Evolutionary conservation across 2,329 filamentous ascomycete genomes (phyloP).

Genomic region (Cladobotryum protrusum): DNA sequence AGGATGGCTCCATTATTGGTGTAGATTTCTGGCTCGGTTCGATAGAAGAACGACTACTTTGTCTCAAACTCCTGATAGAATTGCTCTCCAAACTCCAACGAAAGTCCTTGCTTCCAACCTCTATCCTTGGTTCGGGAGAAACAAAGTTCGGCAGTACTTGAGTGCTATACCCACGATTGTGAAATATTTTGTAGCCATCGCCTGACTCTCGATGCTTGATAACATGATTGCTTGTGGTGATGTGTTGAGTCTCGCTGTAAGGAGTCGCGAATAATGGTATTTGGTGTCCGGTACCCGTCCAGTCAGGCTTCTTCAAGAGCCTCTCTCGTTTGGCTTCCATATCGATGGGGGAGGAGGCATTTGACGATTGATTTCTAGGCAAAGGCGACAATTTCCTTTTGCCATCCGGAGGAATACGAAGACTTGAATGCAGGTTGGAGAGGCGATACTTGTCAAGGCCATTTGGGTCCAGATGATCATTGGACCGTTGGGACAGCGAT

Average conservation of each 20-base stretch:
- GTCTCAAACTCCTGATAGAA: slow-evolving; percentile 18
- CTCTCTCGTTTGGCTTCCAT: slow-evolving; percentile 19
- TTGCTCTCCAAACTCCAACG: slow-evolving; percentile 24
- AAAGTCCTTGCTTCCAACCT: slow-evolving; percentile 23
- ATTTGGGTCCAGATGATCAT: too few species aligned
- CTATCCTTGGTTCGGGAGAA: slow-evolving; percentile 14
- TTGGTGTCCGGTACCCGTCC: slow-evolving; percentile 27
- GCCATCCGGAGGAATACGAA: background rate
- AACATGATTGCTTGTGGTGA: too few species aligned
- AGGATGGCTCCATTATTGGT: too few species aligned
- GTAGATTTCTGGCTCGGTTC: too few species aligned
- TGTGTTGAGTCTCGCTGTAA: background rate
- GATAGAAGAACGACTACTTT: background rate
- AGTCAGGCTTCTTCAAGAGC: slow-evolving; percentile 23
- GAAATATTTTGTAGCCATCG: too few species aligned
- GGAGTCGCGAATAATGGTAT: slow-evolving; percentile 22
- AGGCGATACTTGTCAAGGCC: too few species aligned
- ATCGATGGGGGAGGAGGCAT: slow-evolving; percentile 1
- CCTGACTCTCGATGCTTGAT: too few species aligned
- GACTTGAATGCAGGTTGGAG: too few species aligned
- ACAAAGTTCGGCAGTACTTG: too few species aligned
- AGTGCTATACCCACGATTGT: background rate
- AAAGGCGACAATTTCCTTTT: background rate
- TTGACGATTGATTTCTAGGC: background rate
- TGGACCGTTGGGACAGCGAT: background rate